Evolutionary conservation across 2,329 filamentous ascomycete genomes (phyloP).

Genomic region (Fusarium bactridioides): DNA sequence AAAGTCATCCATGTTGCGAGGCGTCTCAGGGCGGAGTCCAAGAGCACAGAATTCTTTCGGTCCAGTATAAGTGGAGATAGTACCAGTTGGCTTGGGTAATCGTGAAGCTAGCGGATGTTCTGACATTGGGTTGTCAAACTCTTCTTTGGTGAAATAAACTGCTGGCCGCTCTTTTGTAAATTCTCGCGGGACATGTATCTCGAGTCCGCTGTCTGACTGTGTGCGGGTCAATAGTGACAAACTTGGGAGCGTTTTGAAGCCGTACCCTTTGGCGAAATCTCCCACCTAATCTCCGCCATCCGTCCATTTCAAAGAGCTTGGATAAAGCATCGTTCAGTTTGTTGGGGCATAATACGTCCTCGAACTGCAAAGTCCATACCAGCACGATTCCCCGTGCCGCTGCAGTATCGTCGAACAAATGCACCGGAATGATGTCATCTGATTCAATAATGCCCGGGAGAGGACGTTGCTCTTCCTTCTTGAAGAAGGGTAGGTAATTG

Average conservation of each 20-base stretch:
- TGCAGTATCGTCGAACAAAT: conserved; percentile 15
- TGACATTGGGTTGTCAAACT: background rate
- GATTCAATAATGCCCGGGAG: background rate
- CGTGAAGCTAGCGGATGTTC: conserved; percentile 8
- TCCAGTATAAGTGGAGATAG: background rate
- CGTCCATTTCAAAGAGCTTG: background rate
- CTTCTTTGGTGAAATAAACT: conserved; percentile 6
- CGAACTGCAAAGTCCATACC: conserved; percentile 21
- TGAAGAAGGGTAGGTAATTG: conserved; percentile 4
- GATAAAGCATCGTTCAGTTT: conserved; percentile 1
- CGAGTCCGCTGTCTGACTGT: conserved; percentile 3
- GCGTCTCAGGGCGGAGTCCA: background rate
- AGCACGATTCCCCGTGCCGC: conserved; percentile 8
- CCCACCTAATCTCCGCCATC: conserved; percentile 16
- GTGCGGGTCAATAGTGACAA: background rate
- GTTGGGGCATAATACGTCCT: conserved; percentile 6
- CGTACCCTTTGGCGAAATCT: conserved; percentile 13
- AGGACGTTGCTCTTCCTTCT: background rate
- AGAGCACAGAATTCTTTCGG: conserved; percentile 11
- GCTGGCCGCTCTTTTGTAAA: background rate
- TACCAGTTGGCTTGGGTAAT: background rate
- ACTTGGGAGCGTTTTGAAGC: accelerated
- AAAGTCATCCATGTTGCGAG: conserved; percentile 11
- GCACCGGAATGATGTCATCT: conserved; percentile 22
- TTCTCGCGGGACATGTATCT: conserved; percentile 3